A percentile compares a stretch with the other conserved stretches of the same genome.
These are phyloP conservation scores for Penicillium lagena DNA, from an alignment of 495 filamentous ascomycete genomes.

Conservation along the genomic window DNA sequence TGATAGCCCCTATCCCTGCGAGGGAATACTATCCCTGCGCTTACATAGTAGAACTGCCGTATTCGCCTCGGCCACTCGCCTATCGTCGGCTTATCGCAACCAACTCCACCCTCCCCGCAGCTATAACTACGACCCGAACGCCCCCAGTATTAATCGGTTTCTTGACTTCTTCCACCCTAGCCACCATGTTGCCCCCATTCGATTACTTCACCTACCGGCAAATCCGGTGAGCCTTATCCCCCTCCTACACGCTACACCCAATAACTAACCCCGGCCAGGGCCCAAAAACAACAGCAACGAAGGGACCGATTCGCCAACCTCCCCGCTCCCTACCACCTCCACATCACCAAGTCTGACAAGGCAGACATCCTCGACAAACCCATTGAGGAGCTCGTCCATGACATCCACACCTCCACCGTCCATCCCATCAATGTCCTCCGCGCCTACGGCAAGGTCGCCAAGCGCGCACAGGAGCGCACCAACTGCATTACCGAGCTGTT, in stretches of 20 bases:
- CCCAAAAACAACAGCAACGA: slow-evolving; percentile 73
- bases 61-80: slow-evolving; percentile 1
- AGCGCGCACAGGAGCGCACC: slow-evolving; percentile 78
- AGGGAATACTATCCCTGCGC: no score
- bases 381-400: slow-evolving; percentile 69
- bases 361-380: slow-evolving; percentile 58
- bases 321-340: slow-evolving; percentile 54
- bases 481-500: slow-evolving; percentile 92
- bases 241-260: not conserved
- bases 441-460: slow-evolving; percentile 84
- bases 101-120: slow-evolving; percentile 16
- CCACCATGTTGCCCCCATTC: slow-evolving; percentile 49
- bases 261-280: slow-evolving; percentile 39
- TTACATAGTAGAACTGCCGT: no score
- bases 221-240: slow-evolving; percentile 37
- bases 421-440: slow-evolving; percentile 68
- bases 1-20: no score
- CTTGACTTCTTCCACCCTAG: not conserved
- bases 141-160: not conserved
- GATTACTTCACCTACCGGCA: slow-evolving; percentile 53
- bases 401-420: slow-evolving; percentile 63
- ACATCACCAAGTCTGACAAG: slow-evolving; percentile 55
- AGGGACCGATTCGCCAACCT: slow-evolving; percentile 60
- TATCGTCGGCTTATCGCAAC: slow-evolving; percentile 1
- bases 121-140: slow-evolving; percentile 17